Evolutionary conservation across 1,284 basidiomycete genomes (phyloP).

Genomic region (Austroboletus rostrupii): DNA sequence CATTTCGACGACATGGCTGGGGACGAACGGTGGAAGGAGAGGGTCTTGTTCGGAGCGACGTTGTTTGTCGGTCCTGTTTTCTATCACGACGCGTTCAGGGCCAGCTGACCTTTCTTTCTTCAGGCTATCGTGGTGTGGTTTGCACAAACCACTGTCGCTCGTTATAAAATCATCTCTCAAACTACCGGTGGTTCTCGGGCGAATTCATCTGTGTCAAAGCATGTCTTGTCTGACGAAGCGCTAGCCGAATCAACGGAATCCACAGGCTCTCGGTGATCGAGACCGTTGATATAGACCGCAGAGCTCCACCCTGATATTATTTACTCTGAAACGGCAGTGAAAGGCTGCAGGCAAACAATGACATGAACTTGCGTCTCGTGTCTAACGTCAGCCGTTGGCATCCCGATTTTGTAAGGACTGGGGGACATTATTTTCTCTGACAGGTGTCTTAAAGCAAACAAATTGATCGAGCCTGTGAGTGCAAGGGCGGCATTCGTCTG

Average conservation of each 20-base stretch:
- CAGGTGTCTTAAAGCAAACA: too few relatives aligned
- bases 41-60: constrained; percentile 45
- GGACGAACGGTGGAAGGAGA: constrained; percentile 57
- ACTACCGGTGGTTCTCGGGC: constrained; percentile 3
- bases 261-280: not conserved
- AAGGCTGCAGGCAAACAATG: not conserved
- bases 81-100: not conserved
- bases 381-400: too few relatives aligned
- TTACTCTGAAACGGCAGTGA: too few relatives aligned
- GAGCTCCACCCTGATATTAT: not conserved
- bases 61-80: constrained; percentile 39
- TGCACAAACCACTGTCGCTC: constrained; percentile 22
- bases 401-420: too few relatives aligned
- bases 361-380: not conserved
- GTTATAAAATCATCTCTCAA: constrained; percentile 17
- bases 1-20: constrained; percentile 28
- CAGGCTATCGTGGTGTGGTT: constrained; percentile 28
- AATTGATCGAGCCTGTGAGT: too few relatives aligned
- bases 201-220: constrained; percentile 3
- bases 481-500: too few relatives aligned
- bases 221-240: constrained; percentile 16
- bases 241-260: constrained; percentile 16
- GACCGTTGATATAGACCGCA: not conserved
- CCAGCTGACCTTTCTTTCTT: not conserved
- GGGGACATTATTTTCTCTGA: too few relatives aligned